Conservation (phyloP, 2,329 filamentous ascomycete genomes). For the Trichoderma asperellum region DNA sequence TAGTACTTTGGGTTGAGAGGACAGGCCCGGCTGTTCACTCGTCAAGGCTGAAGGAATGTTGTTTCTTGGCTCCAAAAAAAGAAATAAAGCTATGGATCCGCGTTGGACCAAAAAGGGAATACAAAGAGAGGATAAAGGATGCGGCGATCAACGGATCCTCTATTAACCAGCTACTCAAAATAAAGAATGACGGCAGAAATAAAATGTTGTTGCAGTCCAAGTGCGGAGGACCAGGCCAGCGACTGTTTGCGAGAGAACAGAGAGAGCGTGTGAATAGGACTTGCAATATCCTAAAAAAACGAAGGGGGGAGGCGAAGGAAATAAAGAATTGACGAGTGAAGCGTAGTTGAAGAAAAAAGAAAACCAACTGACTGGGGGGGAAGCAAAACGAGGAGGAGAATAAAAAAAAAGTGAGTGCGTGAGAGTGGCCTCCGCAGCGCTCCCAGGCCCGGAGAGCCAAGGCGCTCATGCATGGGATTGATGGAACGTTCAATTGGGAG, state of each 20-base stretch:
- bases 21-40: constrained; percentile 27
- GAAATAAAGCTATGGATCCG: constrained; percentile 32
- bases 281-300: constrained; percentile 11
- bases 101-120: neutral
- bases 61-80: constrained; percentile 31
- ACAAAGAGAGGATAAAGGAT: constrained; percentile 33
- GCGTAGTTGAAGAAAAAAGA: constrained; percentile 32
- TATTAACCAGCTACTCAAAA: constrained; percentile 34
- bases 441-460: neutral
- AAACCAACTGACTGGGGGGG: constrained; percentile 30
- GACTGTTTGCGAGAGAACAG: constrained; percentile 28
- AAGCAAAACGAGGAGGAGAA: constrained; percentile 25
- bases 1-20: constrained; percentile 9
- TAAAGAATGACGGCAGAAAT: constrained; percentile 31
- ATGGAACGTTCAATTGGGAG: neutral
- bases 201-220: constrained; percentile 17
- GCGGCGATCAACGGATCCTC: constrained; percentile 41
- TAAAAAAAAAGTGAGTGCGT: neutral
- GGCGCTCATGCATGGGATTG: neutral
- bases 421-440: constrained; percentile 11
- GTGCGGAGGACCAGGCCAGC: constrained; percentile 26
- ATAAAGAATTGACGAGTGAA: constrained; percentile 27
- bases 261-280: constrained; percentile 7
- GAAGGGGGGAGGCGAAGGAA: constrained; percentile 16
- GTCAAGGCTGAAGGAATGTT: constrained; percentile 1